Evolutionary conservation across 306 rosid genomes (phyloP).

Genomic region (Betula pendula): DNA sequence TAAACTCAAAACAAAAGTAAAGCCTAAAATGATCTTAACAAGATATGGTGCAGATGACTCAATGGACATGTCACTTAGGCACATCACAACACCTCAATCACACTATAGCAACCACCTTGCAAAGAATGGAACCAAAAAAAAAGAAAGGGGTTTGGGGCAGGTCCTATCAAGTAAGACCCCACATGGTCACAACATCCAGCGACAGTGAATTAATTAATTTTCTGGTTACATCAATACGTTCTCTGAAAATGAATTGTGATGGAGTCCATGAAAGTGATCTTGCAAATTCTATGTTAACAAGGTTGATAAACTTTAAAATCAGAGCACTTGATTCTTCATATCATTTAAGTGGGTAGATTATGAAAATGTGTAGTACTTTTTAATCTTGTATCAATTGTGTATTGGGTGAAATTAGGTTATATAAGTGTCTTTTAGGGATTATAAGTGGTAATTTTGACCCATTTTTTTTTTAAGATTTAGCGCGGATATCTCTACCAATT

Average conservation of each 20-base stretch:
- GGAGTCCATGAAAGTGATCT: not conserved
- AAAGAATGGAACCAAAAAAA: not conserved
- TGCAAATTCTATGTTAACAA: too few relatives aligned
- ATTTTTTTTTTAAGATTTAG: too few relatives aligned
- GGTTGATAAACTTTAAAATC: too few relatives aligned
- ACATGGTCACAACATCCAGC: not conserved
- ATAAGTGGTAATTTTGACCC: too few relatives aligned
- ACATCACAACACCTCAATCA: not conserved
- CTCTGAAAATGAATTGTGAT: not conserved
- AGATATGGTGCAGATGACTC: not conserved
- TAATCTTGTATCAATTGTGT: too few relatives aligned
- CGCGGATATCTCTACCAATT: too few relatives aligned
- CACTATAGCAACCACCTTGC: not conserved
- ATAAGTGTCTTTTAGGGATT: too few relatives aligned
- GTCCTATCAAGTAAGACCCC: not conserved
- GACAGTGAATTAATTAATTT: not conserved
- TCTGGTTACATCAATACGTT: not conserved
- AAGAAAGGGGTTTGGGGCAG: not conserved
- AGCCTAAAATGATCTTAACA: not conserved
- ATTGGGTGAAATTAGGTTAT: too few relatives aligned
- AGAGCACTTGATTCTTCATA: too few relatives aligned
- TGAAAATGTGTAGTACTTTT: too few relatives aligned
- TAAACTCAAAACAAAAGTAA: not conserved
- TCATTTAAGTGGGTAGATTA: too few relatives aligned
- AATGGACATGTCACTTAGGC: not conserved